phyloP scores from a whole-genome alignment of 2,329 filamentous ascomycete species.

The Paradendryphiella salina region DNA sequence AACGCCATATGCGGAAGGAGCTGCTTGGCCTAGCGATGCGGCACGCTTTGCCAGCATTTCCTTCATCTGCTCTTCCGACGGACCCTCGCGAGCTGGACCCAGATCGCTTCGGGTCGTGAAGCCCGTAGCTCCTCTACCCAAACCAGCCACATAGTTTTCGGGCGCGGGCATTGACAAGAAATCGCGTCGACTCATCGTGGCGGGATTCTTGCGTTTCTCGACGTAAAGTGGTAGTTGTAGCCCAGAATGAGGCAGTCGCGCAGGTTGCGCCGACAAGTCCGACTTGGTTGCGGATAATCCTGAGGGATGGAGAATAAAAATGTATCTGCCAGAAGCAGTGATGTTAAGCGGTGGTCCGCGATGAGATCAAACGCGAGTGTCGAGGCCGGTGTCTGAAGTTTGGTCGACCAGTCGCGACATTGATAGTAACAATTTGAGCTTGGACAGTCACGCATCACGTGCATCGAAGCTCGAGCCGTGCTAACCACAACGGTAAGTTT shows the following conservation, averaged over 20 bases:
- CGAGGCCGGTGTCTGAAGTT: background rate
- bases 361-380: background rate
- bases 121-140: constrained; percentile 95
- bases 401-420: constrained; percentile 12
- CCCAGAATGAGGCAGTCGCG: background rate
- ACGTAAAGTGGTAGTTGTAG: background rate
- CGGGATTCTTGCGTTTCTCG: constrained; percentile 9
- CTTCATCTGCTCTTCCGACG: constrained; percentile 97
- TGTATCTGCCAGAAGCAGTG: no score
- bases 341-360: background rate
- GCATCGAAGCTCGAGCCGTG: constrained; percentile 4
- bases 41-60: constrained; percentile 94
- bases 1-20: constrained; percentile 73
- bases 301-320: background rate
- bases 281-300: background rate
- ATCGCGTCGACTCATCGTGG: constrained; percentile 70
- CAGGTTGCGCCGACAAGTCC: background rate
- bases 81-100: constrained; percentile 90
- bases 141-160: constrained; percentile 78
- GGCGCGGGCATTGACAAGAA: constrained; percentile 79
- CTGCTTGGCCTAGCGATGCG: constrained; percentile 73
- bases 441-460: constrained; percentile 27
- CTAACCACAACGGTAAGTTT: constrained; percentile 30
- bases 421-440: constrained; percentile 18
- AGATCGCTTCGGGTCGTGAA: constrained; percentile 98